Evolutionary conservation across 257 asterid species (phyloP).

Genomic region (Linaria vulgaris): DNA sequence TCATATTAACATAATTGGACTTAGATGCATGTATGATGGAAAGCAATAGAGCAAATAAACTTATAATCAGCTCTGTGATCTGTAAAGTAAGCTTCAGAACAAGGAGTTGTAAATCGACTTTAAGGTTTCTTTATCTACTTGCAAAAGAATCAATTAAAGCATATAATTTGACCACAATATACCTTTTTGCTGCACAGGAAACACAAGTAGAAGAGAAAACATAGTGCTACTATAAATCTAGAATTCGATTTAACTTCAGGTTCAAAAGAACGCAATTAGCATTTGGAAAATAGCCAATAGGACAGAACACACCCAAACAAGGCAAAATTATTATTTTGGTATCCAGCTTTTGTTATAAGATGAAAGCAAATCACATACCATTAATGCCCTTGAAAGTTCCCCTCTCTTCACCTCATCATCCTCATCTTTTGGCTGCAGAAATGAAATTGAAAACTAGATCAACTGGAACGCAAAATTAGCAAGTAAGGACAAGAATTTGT

Average conservation of each 20-base stretch:
- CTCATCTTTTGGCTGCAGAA: constrained; percentile 62
- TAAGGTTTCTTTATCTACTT: constrained; percentile 19
- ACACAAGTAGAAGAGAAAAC: constrained; percentile 13
- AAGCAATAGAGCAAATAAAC: neutral
- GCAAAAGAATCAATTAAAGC: constrained; percentile 2
- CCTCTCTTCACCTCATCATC: constrained; percentile 64
- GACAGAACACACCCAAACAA: constrained; percentile 23
- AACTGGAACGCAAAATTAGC: constrained; percentile 21
- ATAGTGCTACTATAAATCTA: neutral
- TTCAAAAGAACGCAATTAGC: neutral
- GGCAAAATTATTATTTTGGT: constrained; percentile 3
- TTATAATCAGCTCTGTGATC: constrained; percentile 14
- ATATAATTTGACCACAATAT: constrained; percentile 12
- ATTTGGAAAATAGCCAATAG: constrained; percentile 11
- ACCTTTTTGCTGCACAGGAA: constrained; percentile 20
- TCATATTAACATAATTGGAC: neutral
- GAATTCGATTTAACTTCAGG: too few relatives aligned
- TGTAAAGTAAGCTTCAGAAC: constrained; percentile 16
- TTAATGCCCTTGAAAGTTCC: constrained; percentile 80
- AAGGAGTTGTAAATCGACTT: constrained; percentile 14
- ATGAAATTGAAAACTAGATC: constrained; percentile 33
- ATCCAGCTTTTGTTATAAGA: constrained; percentile 21
- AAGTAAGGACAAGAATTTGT: neutral
- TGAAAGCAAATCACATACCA: constrained; percentile 55
- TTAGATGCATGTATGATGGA: neutral